Evolutionary conservation across 768 basidiomycete species (phyloP).

Genomic region (Coprinopsis strossmayeri): DNA sequence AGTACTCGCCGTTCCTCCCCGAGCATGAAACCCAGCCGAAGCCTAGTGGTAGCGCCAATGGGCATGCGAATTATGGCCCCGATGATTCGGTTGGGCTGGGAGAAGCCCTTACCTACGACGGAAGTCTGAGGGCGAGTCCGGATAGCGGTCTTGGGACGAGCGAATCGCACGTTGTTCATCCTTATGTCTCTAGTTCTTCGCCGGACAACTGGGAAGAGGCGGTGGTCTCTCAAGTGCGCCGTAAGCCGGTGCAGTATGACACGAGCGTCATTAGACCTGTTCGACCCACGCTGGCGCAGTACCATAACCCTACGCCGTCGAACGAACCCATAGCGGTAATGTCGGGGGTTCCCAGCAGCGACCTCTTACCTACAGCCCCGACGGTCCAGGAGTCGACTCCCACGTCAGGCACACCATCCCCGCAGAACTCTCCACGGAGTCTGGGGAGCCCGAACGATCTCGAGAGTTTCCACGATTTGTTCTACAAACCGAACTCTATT

Average conservation of each 20-base stretch:
- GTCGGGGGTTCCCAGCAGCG: background rate
- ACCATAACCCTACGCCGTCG: constrained; percentile 5
- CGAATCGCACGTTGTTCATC: constrained; percentile 28
- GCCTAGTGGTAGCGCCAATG: background rate
- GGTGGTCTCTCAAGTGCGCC: constrained; percentile 14
- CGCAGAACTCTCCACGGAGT: constrained; percentile 38
- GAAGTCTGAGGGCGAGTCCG: constrained; percentile 17
- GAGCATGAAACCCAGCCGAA: too few relatives aligned
- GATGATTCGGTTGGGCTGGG: constrained; percentile 51
- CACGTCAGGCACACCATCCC: constrained; percentile 22
- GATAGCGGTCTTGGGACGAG: constrained; percentile 46
- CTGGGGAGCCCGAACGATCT: constrained; percentile 59
- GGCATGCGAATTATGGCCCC: constrained; percentile 5
- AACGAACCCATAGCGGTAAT: too few relatives aligned
- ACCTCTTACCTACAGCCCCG: background rate
- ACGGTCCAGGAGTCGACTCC: constrained; percentile 7
- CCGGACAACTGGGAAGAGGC: constrained; percentile 3
- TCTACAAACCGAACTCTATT: constrained; percentile 46
- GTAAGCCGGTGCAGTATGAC: constrained; percentile 32
- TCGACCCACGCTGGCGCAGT: background rate
- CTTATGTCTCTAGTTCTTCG: constrained; percentile 4
- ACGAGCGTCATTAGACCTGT: constrained; percentile 22
- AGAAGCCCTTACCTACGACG: constrained; percentile 51
- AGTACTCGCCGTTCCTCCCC: constrained; percentile 39
- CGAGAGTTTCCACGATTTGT: constrained; percentile 69